Evolutionary conservation across 768 basidiomycete genomes (phyloP).

Genomic region (Hebeloma cylindrosporum): DNA sequence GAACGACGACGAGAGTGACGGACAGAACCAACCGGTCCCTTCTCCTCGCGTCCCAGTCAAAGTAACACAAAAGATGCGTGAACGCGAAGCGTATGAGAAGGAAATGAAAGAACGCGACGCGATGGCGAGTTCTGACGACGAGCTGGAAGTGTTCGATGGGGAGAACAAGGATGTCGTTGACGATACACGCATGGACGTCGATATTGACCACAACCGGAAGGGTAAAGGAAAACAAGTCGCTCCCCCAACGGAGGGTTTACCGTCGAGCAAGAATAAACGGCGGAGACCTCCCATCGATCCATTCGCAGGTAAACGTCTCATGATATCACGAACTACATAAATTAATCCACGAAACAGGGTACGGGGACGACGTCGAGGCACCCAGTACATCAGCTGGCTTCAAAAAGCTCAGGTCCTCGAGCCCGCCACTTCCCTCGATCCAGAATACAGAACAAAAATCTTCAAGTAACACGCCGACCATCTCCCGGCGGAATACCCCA

Average conservation of each 20-base stretch:
- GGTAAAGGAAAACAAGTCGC: slow-evolving; percentile 25
- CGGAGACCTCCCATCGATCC: slow-evolving; percentile 59
- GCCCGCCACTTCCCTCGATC: slow-evolving; percentile 7
- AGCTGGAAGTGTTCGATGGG: slow-evolving; percentile 41
- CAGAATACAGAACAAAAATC: slow-evolving; percentile 9
- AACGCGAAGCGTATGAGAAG: slow-evolving; percentile 62
- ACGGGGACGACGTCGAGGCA: slow-evolving; percentile 30
- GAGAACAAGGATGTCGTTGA: slow-evolving; percentile 24
- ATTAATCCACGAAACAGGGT: slow-evolving; percentile 26
- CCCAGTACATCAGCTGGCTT: not conserved
- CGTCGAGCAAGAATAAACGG: slow-evolving; percentile 34
- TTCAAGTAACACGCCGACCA: slow-evolving; percentile 4
- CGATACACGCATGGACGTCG: slow-evolving; percentile 13
- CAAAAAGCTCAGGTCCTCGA: slow-evolving; percentile 16
- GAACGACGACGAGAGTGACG: slow-evolving; percentile 2
- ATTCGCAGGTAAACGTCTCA: slow-evolving; percentile 53
- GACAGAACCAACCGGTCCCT: slow-evolving; percentile 13
- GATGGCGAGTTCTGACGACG: slow-evolving; percentile 41
- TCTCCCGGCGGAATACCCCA: too few species aligned
- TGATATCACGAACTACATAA: not conserved
- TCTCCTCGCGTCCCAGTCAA: slow-evolving; percentile 47
- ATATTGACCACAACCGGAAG: slow-evolving; percentile 22
- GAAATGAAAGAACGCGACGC: slow-evolving; percentile 52
- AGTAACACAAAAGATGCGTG: slow-evolving; percentile 73
- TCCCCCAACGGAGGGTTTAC: not conserved